Evolutionary conservation across 2,329 filamentous ascomycete species (phyloP).

Genomic region (Stagonosporopsis chrysanthemi): DNA sequence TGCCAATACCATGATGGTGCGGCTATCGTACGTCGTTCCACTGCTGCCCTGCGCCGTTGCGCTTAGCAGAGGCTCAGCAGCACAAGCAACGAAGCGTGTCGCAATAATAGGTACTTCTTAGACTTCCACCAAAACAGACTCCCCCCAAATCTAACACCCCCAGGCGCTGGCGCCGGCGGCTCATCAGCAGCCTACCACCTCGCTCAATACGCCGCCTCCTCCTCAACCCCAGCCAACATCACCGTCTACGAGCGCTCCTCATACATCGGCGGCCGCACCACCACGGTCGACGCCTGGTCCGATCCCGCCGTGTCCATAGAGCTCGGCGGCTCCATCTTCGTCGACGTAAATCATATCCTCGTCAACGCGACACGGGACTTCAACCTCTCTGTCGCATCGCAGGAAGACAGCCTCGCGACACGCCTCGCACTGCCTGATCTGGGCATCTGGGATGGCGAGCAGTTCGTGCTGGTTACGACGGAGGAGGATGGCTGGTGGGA

Average conservation of each 20-base stretch:
- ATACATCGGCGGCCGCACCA: conserved; percentile 84
- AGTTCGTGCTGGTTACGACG: conserved; percentile 73
- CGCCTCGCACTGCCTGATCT: conserved; percentile 56
- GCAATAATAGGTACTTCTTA: conserved; percentile 47
- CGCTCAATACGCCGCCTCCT: conserved; percentile 70
- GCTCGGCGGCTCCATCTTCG: conserved; percentile 91
- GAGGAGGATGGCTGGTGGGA: conserved; percentile 78
- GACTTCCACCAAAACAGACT: not conserved
- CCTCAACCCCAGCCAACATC: conserved; percentile 72
- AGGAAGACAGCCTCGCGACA: conserved; percentile 45
- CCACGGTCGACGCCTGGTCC: conserved; percentile 80
- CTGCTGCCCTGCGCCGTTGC: conserved; percentile 32
- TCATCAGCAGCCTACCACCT: conserved; percentile 88
- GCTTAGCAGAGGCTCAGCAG: conserved; percentile 21
- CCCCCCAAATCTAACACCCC: conserved; percentile 13
- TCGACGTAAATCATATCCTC: conserved; percentile 82
- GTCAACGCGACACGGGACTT: conserved; percentile 75
- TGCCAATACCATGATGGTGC: conserved; percentile 20
- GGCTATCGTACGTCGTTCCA: conserved; percentile 18
- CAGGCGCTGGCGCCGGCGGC: conserved; percentile 88
- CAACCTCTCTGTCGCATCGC: conserved; percentile 63
- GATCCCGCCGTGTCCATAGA: conserved; percentile 75
- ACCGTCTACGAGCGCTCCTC: conserved; percentile 84
- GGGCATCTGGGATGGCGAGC: conserved; percentile 83
- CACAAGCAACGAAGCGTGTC: conserved; percentile 39